Evolutionary conservation across 179 eudicot genomes (phyloP).

Genomic region (Gypsophila paniculata): DNA sequence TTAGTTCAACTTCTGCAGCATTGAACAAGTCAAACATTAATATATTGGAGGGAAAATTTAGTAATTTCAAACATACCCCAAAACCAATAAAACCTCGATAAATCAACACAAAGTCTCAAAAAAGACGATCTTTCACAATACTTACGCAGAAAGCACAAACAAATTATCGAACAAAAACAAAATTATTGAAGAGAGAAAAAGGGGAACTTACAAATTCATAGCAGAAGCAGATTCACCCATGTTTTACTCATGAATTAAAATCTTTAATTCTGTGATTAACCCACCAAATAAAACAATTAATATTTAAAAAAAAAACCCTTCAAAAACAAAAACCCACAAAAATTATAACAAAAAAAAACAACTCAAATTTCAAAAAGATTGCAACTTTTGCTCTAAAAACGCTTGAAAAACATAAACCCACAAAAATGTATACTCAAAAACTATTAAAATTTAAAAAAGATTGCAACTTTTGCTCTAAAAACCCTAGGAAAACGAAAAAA

Average conservation of each 20-base stretch:
- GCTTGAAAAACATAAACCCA: too few species aligned
- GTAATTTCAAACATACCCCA: conserved; percentile 29
- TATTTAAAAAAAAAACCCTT: conserved; percentile 16
- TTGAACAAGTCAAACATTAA: conserved; percentile 1
- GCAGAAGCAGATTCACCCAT: conserved; percentile 28
- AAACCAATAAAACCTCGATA: conserved; percentile 9
- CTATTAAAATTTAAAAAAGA: too few species aligned
- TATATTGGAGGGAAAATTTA: conserved; percentile 27
- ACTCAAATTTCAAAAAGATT: too few species aligned
- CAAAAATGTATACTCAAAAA: too few species aligned
- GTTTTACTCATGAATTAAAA: conserved; percentile 17
- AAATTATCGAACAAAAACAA: not conserved
- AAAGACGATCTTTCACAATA: too few species aligned
- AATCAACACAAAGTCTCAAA: not conserved
- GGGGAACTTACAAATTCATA: conserved; percentile 25
- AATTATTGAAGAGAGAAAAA: not conserved
- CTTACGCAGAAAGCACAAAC: too few species aligned
- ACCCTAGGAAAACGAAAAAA: too few species aligned
- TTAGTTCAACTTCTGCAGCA: conserved; percentile 11
- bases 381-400: too few species aligned
- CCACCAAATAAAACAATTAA: conserved; percentile 13
- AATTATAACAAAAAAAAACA: too few species aligned
- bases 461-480: too few species aligned
- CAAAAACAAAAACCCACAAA: conserved; percentile 16
- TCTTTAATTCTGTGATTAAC: not conserved